A percentile compares a stretch with the other conserved stretches of the same genome.
These are phyloP conservation scores for Tuber umbilicatum DNA, from an alignment of 495 filamentous ascomycete genomes.

Conservation along the genomic window DNA sequence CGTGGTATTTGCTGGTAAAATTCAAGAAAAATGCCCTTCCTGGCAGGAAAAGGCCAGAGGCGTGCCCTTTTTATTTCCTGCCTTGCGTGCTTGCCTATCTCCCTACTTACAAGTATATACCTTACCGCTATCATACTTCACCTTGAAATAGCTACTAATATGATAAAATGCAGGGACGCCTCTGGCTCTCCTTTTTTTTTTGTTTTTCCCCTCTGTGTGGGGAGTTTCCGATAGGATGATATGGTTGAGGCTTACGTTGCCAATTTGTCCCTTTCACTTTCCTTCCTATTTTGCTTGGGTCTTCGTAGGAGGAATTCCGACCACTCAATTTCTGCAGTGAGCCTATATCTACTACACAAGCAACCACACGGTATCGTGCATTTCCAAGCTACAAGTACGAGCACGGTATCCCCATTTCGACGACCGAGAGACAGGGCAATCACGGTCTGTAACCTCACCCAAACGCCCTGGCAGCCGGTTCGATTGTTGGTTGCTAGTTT, in stretches of 20 bases:
- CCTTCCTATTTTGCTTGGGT: background rate
- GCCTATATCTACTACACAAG: background rate
- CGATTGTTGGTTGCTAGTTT: background rate
- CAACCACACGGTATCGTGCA: background rate
- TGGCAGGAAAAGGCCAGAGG: background rate
- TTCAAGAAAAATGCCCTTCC: background rate
- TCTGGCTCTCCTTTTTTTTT: background rate
- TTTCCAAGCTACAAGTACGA: background rate
- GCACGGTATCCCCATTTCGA: background rate
- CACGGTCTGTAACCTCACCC: background rate
- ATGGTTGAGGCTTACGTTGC: background rate
- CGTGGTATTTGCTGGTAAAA: background rate
- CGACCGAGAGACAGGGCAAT: background rate
- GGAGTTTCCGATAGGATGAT: background rate
- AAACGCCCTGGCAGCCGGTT: background rate
- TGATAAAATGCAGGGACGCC: constrained; percentile 1
- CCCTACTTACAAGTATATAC: background rate
- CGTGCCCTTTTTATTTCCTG: background rate
- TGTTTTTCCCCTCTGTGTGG: background rate
- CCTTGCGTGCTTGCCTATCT: background rate
- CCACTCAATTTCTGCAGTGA: background rate
- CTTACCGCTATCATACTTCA: background rate
- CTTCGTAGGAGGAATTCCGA: background rate
- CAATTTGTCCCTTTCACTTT: background rate
- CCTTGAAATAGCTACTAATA: background rate